Conservation (phyloP, 169 alveolate species). For the Cryptosporidium muris region DNA sequence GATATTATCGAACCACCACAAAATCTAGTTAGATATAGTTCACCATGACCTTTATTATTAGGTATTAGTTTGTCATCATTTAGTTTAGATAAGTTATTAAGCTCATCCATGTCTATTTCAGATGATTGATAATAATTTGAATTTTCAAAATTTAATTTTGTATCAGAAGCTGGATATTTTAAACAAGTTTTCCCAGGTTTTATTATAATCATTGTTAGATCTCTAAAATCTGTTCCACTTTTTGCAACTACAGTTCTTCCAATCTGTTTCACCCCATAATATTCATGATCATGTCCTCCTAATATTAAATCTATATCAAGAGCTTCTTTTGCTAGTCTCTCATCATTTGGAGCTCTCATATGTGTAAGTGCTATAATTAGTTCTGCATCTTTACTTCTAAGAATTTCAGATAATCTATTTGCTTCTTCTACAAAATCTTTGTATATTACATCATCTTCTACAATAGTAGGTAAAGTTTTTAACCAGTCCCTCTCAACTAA, state of each 20-base stretch:
- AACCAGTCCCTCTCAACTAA: conserved; percentile 90
- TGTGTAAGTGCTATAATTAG: conserved; percentile 91
- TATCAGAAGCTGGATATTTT: conserved; percentile 37
- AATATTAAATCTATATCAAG: conserved; percentile 85
- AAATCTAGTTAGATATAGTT: conserved; percentile 64
- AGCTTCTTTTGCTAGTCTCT: conserved; percentile 79
- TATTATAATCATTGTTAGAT: conserved; percentile 78
- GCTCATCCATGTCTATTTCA: not conserved
- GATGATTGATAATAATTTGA: not conserved
- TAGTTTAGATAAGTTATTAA: not conserved
- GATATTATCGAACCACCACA: conserved; percentile 77
- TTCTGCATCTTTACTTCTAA: conserved; percentile 84
- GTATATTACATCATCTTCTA: conserved; percentile 81
- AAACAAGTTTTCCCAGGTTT: conserved; percentile 74
- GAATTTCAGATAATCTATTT: conserved; percentile 72
- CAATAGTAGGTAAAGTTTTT: conserved; percentile 83
- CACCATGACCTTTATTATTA: conserved; percentile 61
- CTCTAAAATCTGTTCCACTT: conserved; percentile 88
- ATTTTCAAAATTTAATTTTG: conserved; percentile 12
- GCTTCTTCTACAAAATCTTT: conserved; percentile 83
- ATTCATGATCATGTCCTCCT: conserved; percentile 92
- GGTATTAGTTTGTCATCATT: conserved; percentile 11
- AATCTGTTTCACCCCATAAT: conserved; percentile 72
- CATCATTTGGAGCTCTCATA: conserved; percentile 89
- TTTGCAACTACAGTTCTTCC: conserved; percentile 80